Percentiles rank a stretch among this genome's conserved stretches.
phyloP scores from a whole-genome alignment of 805 yeast genomes.

The Kurtzmaniella fragi region DNA sequence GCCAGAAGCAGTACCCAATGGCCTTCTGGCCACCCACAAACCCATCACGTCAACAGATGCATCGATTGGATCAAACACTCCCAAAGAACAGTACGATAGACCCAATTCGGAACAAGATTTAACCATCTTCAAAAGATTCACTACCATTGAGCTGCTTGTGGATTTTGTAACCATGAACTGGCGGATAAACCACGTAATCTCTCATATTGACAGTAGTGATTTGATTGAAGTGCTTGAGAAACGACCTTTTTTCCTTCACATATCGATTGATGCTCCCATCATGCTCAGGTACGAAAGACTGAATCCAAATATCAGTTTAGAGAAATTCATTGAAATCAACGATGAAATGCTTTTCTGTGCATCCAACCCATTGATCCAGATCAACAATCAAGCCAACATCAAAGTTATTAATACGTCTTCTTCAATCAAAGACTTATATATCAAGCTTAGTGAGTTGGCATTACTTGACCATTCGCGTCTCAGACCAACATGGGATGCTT shows the following conservation, averaged over 20 bases:
- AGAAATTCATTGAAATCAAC: constrained; percentile 30
- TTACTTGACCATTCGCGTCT: constrained; percentile 42
- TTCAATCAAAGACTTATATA: constrained; percentile 29
- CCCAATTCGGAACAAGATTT: neutral
- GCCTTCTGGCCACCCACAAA: neutral
- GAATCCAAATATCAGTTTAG: constrained; percentile 12
- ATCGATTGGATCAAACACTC: neutral
- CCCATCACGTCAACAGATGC: neutral
- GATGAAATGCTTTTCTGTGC: constrained; percentile 37
- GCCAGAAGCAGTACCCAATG: constrained; percentile 2
- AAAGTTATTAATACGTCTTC: constrained; percentile 36
- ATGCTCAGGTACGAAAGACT: constrained; percentile 37
- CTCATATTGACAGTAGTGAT: constrained; percentile 40
- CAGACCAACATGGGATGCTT: constrained; percentile 94
- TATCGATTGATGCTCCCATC: constrained; percentile 72
- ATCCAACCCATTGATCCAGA: constrained; percentile 48
- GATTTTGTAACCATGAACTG: constrained; percentile 64
- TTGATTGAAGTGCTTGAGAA: constrained; percentile 47
- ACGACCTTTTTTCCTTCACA: constrained; percentile 80
- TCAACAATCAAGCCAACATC: constrained; percentile 52
- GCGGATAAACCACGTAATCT: constrained; percentile 56
- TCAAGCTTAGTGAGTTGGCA: constrained; percentile 36
- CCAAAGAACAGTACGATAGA: neutral
- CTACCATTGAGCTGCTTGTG: constrained; percentile 40
- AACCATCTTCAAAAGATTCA: constrained; percentile 22